Percentiles rank a stretch among this genome's conserved stretches.
phyloP scores from a whole-genome alignment of 257 asterid species.

The Lavandula angustifolia region DNA sequence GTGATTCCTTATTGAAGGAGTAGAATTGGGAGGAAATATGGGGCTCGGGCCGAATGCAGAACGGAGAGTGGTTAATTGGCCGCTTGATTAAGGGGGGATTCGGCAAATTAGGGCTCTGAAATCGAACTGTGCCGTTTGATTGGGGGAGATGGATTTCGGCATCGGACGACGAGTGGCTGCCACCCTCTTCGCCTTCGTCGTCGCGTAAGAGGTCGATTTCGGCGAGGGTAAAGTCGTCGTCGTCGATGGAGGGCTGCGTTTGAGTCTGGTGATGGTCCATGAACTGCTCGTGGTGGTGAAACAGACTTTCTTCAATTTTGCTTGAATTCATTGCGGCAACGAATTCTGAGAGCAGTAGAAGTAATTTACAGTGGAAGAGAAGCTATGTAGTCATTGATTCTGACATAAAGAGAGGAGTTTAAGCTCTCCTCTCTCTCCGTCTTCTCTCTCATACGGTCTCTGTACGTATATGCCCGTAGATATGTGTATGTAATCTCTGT shows the following conservation, averaged over 20 bases:
- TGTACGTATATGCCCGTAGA: too few relatives aligned
- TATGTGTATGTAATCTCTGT: too few relatives aligned
- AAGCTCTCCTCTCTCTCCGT: too few relatives aligned
- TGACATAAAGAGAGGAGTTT: too few relatives aligned
- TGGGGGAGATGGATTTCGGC: constrained; percentile 52
- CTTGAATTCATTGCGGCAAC: constrained; percentile 56
- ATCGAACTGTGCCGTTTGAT: constrained; percentile 33
- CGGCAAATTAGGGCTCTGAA: constrained; percentile 58
- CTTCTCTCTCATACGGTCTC: too few relatives aligned
- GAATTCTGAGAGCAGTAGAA: constrained; percentile 10
- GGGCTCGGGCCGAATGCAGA: constrained; percentile 65
- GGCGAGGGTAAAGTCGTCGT: constrained; percentile 62
- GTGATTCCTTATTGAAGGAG: constrained; percentile 83
- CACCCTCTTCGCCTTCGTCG: constrained; percentile 75
- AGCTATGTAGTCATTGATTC: too few relatives aligned
- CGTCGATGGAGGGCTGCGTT: constrained; percentile 54
- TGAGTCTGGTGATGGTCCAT: constrained; percentile 49
- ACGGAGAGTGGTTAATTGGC: constrained; percentile 28
- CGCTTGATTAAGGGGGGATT: constrained; percentile 31
- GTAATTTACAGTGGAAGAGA: constrained; percentile 18
- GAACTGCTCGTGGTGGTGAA: constrained; percentile 53
- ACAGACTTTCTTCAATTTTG: constrained; percentile 70
- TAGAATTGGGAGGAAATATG: constrained; percentile 94
- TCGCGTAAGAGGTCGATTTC: constrained; percentile 74
- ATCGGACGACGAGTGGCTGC: constrained; percentile 79